Base-by-base conservation (phyloP, 768 basidiomycete genomes). In the Sutorius australiensis region DNA sequence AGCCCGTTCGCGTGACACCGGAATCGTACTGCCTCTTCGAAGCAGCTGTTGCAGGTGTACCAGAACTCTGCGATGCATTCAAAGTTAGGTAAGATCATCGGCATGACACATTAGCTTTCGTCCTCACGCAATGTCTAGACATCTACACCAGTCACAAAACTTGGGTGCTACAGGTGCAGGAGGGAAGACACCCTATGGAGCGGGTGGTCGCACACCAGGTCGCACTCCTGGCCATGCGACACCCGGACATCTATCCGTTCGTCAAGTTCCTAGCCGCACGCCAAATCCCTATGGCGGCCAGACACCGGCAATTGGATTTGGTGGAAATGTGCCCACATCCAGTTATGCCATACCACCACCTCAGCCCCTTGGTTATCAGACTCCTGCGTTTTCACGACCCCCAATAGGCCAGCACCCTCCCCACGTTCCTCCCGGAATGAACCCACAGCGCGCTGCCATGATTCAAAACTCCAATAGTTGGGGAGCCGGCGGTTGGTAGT, bases 1-100 rank as follows among this genome's bases (percentile, higher is more conserved):
- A 93, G 92, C 90, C 89, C 36, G 83, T 95, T 42, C 85, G 92
- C 42, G 89, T 94, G 39, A 80, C 88, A 6, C 92, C 92, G 2
- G 86, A 91, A 70, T 89, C 89, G 6, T 97, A 94, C 66, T 88
- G 87, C 65, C 80, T 98, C 16, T 92, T 92, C 61, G 92, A 94
- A 58, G 90, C 92, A 6, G 83, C 92, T 42, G 91, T 92, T 24
- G 85, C 90, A 7, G 93, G 92, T 34, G 92, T 98, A 24, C 86
- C 90, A 5, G 93, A 97, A 68, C 73, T 98, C 5, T 97, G 95
- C 58, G 95, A 98, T 67, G 94, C 95, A 17, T 98, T 98, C 83
- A 98, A 98, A 83, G 83, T 91, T 64, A 72, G 86, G 85, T 85
- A 61, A 61, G 17, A 62, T 17, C 44, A 7, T 30, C n/a, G 21